A percentile compares a stretch with the other conserved stretches of the same genome.
phyloP scores from a whole-genome alignment of 345 rosid species.

The Nasturtium officinale region DNA sequence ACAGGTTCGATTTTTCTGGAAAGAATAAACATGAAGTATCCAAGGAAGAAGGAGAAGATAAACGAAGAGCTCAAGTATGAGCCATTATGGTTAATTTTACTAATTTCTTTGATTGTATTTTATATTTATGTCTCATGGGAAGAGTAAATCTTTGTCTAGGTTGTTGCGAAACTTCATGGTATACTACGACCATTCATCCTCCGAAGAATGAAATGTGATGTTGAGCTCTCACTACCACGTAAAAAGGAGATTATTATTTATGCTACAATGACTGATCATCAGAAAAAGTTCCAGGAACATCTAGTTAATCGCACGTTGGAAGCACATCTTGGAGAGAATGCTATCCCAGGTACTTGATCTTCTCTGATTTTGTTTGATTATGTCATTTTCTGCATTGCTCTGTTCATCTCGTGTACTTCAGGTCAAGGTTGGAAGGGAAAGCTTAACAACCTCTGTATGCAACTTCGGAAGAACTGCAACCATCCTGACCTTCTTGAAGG shows the following conservation, averaged over 20 bases:
- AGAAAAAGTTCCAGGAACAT: slow-evolving; percentile 86
- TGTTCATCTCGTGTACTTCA: slow-evolving; percentile 36
- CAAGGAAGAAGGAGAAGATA: slow-evolving; percentile 77
- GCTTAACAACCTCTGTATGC: slow-evolving; percentile 75
- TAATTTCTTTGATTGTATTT: slow-evolving; percentile 13
- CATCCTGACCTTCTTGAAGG: slow-evolving; percentile 92
- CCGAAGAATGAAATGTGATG: slow-evolving; percentile 91
- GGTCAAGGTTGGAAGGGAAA: slow-evolving; percentile 64
- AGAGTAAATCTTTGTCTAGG: slow-evolving; percentile 51
- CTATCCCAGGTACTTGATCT: slow-evolving; percentile 48
- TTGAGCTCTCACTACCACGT: slow-evolving; percentile 83
- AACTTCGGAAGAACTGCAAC: slow-evolving; percentile 96
- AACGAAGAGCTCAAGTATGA: slow-evolving; percentile 72
- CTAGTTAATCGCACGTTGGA: slow-evolving; percentile 75
- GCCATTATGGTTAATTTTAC: slow-evolving; percentile 16
- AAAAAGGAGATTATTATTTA: slow-evolving; percentile 93
- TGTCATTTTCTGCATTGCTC: slow-evolving; percentile 16
- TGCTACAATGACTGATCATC: slow-evolving; percentile 84
- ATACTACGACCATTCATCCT: slow-evolving; percentile 96
- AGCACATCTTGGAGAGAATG: slow-evolving; percentile 53
- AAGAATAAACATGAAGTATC: slow-evolving; percentile 52
- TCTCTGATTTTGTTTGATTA: slow-evolving; percentile 5
- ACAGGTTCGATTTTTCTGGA: slow-evolving; percentile 91
- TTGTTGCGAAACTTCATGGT: slow-evolving; percentile 88
- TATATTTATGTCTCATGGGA: slow-evolving; percentile 7